These are phyloP conservation scores for Bocquillonia castaneifolia DNA, from an alignment of 441 rosid species.

Conservation along the genomic window DNA sequence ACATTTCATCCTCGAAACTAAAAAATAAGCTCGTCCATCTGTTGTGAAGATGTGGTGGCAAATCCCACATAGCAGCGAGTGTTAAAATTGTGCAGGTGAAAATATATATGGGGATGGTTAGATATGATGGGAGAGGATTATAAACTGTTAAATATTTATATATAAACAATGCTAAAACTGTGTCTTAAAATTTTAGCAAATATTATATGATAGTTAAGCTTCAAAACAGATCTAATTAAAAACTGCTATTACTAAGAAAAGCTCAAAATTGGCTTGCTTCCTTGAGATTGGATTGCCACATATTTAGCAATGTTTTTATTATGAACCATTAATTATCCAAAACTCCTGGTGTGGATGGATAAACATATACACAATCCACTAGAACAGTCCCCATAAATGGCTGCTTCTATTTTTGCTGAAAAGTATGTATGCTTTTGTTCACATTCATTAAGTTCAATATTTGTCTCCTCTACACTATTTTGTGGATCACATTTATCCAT, in stretches of 20 bases:
- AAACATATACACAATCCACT: background rate
- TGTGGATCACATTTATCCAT: constrained; percentile 5
- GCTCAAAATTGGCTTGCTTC: background rate
- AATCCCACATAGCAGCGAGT: no score
- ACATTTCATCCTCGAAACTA: no score
- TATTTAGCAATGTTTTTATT: background rate
- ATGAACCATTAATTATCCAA: constrained; percentile 8
- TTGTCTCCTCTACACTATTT: constrained; percentile 3
- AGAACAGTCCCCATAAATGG: background rate
- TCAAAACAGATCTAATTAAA: background rate
- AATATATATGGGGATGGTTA: no score
- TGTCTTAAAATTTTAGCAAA: no score
- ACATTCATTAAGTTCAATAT: background rate
- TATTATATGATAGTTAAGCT: no score
- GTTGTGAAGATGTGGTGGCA: no score
- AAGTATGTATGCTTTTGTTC: background rate
- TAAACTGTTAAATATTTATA: no score
- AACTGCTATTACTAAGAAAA: no score
- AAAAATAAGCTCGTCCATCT: no score
- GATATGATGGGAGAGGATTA: no score
- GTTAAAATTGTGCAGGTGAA: no score
- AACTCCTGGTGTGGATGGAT: constrained; percentile 2
- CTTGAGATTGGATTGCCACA: constrained; percentile 28
- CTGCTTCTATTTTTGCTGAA: constrained; percentile 3
- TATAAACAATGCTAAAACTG: no score